Conservation (phyloP, 306 rosid species). For the Glycine soja region DNA sequence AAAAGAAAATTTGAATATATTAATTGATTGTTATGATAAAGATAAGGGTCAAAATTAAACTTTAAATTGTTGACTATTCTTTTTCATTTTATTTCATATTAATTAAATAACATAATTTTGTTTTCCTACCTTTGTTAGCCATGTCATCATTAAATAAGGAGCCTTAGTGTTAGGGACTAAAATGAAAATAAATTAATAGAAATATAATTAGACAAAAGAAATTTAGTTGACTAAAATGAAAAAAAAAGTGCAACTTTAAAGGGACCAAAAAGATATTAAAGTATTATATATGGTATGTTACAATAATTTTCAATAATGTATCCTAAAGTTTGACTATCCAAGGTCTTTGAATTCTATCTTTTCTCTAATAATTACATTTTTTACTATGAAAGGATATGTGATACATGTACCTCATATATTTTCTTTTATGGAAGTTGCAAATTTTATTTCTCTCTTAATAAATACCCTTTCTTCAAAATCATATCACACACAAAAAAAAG, state of each 20-base stretch:
- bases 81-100: too few species aligned
- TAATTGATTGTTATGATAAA: too few species aligned
- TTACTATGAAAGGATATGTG: neutral
- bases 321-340: neutral
- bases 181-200: too few species aligned
- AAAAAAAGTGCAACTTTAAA: neutral
- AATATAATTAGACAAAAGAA: too few species aligned
- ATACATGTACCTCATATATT: neutral
- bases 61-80: too few species aligned
- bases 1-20: too few species aligned
- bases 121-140: too few species aligned
- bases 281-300: neutral
- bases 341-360: neutral
- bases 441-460: neutral
- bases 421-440: neutral
- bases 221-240: neutral
- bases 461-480: constrained; percentile 2
- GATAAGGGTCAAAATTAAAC: too few species aligned
- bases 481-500: neutral
- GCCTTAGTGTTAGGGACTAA: too few species aligned
- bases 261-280: neutral
- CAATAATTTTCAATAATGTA: neutral
- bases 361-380: neutral
- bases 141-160: too few species aligned
- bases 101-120: too few species aligned